Conservation (phyloP, 306 rosid genomes). For the Mimosa bimucronata region DNA sequence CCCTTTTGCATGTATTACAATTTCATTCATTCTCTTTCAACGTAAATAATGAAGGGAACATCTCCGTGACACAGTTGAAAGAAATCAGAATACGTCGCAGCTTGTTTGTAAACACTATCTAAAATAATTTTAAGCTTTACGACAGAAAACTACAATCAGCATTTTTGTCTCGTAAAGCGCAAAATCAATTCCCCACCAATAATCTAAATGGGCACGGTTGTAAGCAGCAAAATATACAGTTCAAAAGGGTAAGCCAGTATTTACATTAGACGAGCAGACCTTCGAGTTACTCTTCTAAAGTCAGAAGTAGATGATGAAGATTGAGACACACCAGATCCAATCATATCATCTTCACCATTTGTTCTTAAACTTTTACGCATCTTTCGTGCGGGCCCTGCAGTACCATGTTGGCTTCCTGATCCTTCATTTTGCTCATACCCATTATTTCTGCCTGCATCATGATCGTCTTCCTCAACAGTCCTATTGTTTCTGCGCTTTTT, state of each 20-base stretch:
- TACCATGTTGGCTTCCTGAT: slow-evolving; percentile 35
- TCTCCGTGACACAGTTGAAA: background rate
- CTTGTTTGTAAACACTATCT: background rate
- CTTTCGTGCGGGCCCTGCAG: background rate
- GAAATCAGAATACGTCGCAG: background rate
- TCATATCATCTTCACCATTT: slow-evolving; percentile 19
- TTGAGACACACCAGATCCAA: slow-evolving; percentile 36
- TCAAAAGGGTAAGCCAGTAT: slow-evolving; percentile 4
- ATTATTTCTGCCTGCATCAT: slow-evolving; percentile 42
- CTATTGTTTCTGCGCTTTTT: slow-evolving; percentile 42
- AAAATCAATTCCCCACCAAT: too few species aligned
- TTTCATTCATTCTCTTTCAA: background rate
- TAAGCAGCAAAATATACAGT: slow-evolving; percentile 37
- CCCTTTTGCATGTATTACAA: too few species aligned
- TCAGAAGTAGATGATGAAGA: slow-evolving; percentile 26
- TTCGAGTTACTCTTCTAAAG: slow-evolving; percentile 47
- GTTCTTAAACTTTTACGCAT: slow-evolving; percentile 23
- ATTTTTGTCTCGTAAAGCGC: background rate
- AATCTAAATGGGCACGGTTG: background rate
- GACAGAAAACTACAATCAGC: too few species aligned
- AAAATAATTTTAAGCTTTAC: too few species aligned
- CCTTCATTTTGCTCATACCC: slow-evolving; percentile 44
- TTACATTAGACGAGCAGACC: slow-evolving; percentile 36
- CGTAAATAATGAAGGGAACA: background rate
- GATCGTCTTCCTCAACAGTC: slow-evolving; percentile 37